Evolutionary conservation across 331 rosid genomes (phyloP).

Genomic region (Quercus tomentella): DNA sequence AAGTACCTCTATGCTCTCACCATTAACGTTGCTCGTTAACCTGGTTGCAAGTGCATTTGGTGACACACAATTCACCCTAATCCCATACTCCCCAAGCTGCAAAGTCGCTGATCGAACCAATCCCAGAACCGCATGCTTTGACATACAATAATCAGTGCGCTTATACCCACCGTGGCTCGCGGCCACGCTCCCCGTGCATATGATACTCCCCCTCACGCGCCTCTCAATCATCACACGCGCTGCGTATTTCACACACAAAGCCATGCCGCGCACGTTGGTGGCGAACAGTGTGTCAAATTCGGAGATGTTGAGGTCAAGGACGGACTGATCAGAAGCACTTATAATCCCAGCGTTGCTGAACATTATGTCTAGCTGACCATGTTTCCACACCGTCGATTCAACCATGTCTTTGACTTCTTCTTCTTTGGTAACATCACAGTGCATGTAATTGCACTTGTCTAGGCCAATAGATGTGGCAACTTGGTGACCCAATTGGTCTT

Average conservation of each 20-base stretch:
- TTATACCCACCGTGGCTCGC: not conserved
- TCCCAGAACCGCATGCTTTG: slow-evolving; percentile 38
- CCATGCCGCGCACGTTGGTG: slow-evolving; percentile 27
- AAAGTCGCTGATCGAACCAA: slow-evolving; percentile 19
- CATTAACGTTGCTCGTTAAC: not conserved
- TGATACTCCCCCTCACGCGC: slow-evolving; percentile 26
- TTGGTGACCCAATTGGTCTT: slow-evolving; percentile 26
- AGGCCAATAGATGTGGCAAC: slow-evolving; percentile 24
- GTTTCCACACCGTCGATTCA: slow-evolving; percentile 8
- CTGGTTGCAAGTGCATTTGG: slow-evolving; percentile 41
- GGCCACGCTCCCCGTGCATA: slow-evolving; percentile 24
- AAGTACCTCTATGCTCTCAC: slow-evolving; percentile 16
- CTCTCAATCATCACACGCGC: slow-evolving; percentile 11
- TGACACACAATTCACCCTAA: slow-evolving; percentile 46
- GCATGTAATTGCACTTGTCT: slow-evolving; percentile 14
- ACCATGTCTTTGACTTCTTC: slow-evolving; percentile 22
- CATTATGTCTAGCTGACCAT: slow-evolving; percentile 33
- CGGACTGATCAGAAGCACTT: not conserved
- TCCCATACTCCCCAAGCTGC: slow-evolving; percentile 19
- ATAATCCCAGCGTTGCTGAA: slow-evolving; percentile 34
- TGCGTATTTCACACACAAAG: slow-evolving; percentile 33
- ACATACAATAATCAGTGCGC: slow-evolving; percentile 20
- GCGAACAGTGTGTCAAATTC: slow-evolving; percentile 16
- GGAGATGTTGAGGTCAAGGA: slow-evolving; percentile 26
- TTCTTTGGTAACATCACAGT: slow-evolving; percentile 33